These are phyloP conservation scores for Neurospora africana DNA, from an alignment of 495 filamentous ascomycete species.

Conservation along the genomic window DNA sequence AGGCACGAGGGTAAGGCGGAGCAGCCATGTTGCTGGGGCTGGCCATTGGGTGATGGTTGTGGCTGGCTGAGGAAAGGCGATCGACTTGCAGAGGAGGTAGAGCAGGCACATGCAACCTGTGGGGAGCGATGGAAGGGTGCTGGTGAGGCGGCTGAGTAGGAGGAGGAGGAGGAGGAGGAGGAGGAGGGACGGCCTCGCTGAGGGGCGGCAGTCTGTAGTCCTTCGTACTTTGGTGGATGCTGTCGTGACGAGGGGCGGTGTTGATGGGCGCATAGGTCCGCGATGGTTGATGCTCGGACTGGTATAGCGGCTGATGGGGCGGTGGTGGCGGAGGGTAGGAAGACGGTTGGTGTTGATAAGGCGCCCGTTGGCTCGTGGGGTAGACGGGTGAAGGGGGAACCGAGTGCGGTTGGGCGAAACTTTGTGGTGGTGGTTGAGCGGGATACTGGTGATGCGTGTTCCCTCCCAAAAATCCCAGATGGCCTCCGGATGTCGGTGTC, in stretches of 20 bases:
- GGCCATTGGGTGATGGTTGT: slow-evolving; percentile 4
- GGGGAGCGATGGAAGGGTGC: slow-evolving; percentile 1
- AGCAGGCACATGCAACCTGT: background rate
- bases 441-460: slow-evolving; percentile 21
- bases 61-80: background rate
- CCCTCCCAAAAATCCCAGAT: slow-evolving; percentile 25
- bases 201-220: slow-evolving; percentile 7
- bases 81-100: slow-evolving; percentile 17
- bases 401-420: slow-evolving; percentile 37
- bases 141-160: slow-evolving; percentile 1
- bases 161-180: slow-evolving; percentile 14
- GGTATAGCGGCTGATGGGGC: slow-evolving; percentile 26
- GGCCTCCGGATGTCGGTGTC: slow-evolving; percentile 25
- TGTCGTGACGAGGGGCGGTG: slow-evolving; percentile 18
- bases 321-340: slow-evolving; percentile 34
- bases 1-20: background rate
- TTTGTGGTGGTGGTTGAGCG: slow-evolving; percentile 29
- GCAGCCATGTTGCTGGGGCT: slow-evolving; percentile 4
- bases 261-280: slow-evolving; percentile 20
- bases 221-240: slow-evolving; percentile 2
- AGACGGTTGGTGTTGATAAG: slow-evolving; percentile 12
- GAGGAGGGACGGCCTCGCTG: slow-evolving; percentile 9
- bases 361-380: slow-evolving; percentile 17
- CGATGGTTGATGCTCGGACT: slow-evolving; percentile 17
- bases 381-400: slow-evolving; percentile 34